Evolutionary conservation across 345 rosid species (phyloP), one percentile per base, ranked within the genome.

Genomic region (Eucalyptus erythrocorys): DNA sequence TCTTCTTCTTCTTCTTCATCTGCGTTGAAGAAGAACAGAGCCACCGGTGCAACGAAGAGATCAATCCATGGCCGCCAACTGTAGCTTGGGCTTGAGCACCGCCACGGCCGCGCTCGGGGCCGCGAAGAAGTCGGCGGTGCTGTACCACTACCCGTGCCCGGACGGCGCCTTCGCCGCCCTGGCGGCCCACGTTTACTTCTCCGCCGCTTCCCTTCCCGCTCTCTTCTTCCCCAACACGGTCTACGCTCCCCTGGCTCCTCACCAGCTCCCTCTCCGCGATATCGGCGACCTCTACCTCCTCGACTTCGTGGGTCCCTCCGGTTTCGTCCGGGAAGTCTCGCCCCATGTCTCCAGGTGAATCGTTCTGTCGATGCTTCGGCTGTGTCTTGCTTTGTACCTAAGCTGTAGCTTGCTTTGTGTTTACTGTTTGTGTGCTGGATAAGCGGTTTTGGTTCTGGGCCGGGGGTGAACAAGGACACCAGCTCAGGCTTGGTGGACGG

Each of bases 111-210:
- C 86, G 10, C 81, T n/a, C 50, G 71, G 85, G 47, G 45, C 82
- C 71, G 86, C 89, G 91, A 94, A 90, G 91, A 94, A 90, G 87
- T 21, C 95, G 40, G 97, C 95, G 5, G 94, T 95, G 24, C 92
- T 96, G 10, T 96, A 94, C 91, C 97, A 96, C 90, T 95, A 94
- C 32, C 98, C 97, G 4, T 96, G 96, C 87, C 98, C 96, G 4
- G 98, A 96, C 87, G 98, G 96, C 48, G 96, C 94, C 15, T 94
- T 95, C 81, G 96, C 96, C 0, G 97, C 97, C 16, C 92, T 96
- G 43, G 97, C 98, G 2, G 96, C 97, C 51, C 94, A 96, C 88
- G 93, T 96, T 45, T 95, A 93, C 88, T 96, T 96, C 92, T 91
- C 95, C 22, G 93, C 95, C 34, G 85, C 95, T 9, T 91, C 94